Conservation (phyloP, 148 eudicot species). For the Camellia granthamiana region DNA sequence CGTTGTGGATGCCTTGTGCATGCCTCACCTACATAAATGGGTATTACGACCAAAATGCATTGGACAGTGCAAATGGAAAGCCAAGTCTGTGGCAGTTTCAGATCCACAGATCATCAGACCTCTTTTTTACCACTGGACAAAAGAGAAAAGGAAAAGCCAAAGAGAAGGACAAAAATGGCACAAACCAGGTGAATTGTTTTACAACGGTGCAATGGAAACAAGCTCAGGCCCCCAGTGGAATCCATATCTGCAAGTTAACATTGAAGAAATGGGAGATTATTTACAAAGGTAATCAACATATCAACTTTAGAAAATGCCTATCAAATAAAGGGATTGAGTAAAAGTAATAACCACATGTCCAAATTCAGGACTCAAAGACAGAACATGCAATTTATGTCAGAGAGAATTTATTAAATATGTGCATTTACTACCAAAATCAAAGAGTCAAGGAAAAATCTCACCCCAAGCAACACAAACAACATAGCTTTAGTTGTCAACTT, state of each 20-base stretch:
- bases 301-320: not conserved
- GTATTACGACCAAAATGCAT: not conserved
- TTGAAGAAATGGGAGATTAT: constrained; percentile 1
- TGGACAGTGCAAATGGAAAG: not conserved
- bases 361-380: not conserved
- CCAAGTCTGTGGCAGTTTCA: not conserved
- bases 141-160: not conserved
- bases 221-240: constrained; percentile 40
- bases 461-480: not conserved
- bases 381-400: not conserved
- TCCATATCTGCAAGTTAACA: constrained; percentile 55
- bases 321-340: not conserved
- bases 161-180: constrained; percentile 7
- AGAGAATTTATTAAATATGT: not conserved
- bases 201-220: constrained; percentile 71
- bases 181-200: constrained; percentile 92
- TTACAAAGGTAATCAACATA: not conserved
- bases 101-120: not conserved
- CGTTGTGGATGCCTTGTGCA: constrained; percentile 98
- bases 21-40: constrained; percentile 67
- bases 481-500: not conserved
- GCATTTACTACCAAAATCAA: not conserved
- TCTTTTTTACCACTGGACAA: not conserved
- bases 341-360: not conserved
- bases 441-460: not conserved